phyloP scores from a whole-genome alignment of 768 basidiomycete genomes.

The Suillus brevipes region DNA sequence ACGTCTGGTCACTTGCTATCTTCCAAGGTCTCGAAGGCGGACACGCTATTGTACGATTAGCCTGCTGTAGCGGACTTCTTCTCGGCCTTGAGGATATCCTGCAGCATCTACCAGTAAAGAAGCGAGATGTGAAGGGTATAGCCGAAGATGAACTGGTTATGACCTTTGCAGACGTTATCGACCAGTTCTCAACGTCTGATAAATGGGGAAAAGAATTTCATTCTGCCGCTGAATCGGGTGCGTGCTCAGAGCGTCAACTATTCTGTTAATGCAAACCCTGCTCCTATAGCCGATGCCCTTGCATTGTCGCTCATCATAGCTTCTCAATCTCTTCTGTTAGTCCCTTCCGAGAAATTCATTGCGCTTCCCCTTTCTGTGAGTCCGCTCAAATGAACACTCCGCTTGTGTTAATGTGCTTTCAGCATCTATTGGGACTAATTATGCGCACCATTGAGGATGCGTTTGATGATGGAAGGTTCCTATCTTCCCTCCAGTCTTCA shows the following conservation, averaged over 20 bases:
- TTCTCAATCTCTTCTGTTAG: conserved; percentile 58
- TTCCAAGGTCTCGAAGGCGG: conserved; percentile 67
- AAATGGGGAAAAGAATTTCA: conserved; percentile 73
- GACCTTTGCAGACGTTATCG: conserved; percentile 73
- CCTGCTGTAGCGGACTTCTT: conserved; percentile 63
- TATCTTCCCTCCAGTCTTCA: conserved; percentile 43
- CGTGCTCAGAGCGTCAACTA: conserved; percentile 15
- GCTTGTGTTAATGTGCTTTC: conserved; percentile 2
- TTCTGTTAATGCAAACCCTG: background rate
- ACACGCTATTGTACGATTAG: conserved; percentile 58
- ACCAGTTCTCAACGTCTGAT: conserved; percentile 46
- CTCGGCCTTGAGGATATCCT: conserved; percentile 58
- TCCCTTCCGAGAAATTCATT: conserved; percentile 54
- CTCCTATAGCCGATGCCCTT: conserved; percentile 42
- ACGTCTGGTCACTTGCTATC: conserved; percentile 52
- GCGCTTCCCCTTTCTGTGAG: conserved; percentile 58
- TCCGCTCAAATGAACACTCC: conserved; percentile 27
- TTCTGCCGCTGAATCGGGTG: conserved; percentile 45
- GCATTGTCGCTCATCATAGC: conserved; percentile 50
- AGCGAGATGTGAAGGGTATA: conserved; percentile 35
- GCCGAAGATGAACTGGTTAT: conserved; percentile 70
- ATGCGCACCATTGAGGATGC: conserved; percentile 53
- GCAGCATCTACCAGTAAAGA: conserved; percentile 33
- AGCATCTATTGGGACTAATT: conserved; percentile 33
- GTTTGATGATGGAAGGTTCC: conserved; percentile 57